Evolutionary conservation across 257 asterid genomes (phyloP).

Genomic region (Handroanthus guayacan): DNA sequence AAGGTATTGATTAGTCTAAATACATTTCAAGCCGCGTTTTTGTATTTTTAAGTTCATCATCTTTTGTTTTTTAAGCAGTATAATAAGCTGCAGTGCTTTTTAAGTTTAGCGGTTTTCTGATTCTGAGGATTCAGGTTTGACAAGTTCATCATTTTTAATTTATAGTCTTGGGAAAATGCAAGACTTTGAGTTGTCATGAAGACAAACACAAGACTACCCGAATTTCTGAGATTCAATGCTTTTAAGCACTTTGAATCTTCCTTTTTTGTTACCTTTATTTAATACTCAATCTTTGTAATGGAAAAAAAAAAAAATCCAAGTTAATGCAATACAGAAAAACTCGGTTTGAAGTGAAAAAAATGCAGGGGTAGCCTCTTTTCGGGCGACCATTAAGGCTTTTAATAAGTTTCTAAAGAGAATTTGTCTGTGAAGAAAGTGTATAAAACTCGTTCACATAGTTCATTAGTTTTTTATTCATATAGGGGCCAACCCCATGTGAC

Average conservation of each 20-base stretch:
- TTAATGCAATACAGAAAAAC: background rate
- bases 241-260: background rate
- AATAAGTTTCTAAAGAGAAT: slow-evolving; percentile 29
- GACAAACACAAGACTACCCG: slow-evolving; percentile 34
- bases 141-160: slow-evolving; percentile 25
- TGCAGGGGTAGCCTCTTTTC: slow-evolving; percentile 53
- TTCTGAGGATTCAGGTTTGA: slow-evolving; percentile 37
- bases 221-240: slow-evolving; percentile 21
- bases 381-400: slow-evolving; percentile 62
- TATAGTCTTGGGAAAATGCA: slow-evolving; percentile 25
- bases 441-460: slow-evolving; percentile 43
- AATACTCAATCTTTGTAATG: background rate
- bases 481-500: slow-evolving; percentile 83
- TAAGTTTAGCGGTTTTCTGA: slow-evolving; percentile 12
- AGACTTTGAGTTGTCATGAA: slow-evolving; percentile 49
- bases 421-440: slow-evolving; percentile 53
- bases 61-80: background rate
- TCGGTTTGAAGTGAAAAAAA: slow-evolving; percentile 43
- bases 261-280: background rate
- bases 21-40: slow-evolving; percentile 13
- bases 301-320: background rate
- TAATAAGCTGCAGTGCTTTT: slow-evolving; percentile 25
- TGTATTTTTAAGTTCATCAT: slow-evolving; percentile 14
- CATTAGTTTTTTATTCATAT: slow-evolving; percentile 16
- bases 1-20: slow-evolving; percentile 39